These are phyloP conservation scores for Centaurea solstitialis DNA, from an alignment of 129 eudicot species.

Conservation along the genomic window DNA sequence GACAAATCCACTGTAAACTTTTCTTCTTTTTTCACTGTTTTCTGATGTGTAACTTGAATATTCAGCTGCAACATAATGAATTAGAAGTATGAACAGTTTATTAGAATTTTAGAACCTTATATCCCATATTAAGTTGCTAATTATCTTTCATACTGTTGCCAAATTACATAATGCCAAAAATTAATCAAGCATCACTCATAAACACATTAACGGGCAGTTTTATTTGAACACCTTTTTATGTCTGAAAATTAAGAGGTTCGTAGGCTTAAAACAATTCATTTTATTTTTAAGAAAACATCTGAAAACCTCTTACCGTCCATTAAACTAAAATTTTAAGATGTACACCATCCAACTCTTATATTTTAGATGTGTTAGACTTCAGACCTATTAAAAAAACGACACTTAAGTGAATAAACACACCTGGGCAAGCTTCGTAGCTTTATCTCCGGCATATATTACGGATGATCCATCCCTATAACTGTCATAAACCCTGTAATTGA, in stretches of 20 bases:
- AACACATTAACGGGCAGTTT: background rate
- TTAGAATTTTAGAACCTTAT: background rate
- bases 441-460: slow-evolving; percentile 33
- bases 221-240: no score
- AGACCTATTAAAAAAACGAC: no score
- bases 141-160: background rate
- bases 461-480: slow-evolving; percentile 37
- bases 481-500: slow-evolving; percentile 42
- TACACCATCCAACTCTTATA: no score
- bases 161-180: background rate
- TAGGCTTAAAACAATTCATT: no score
- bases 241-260: no score
- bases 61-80: slow-evolving; percentile 24
- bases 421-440: slow-evolving; percentile 35
- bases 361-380: no score
- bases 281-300: no score
- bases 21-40: slow-evolving; percentile 25
- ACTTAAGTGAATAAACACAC: background rate
- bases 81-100: background rate
- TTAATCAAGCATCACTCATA: background rate
- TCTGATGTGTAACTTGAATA: slow-evolving; percentile 30
- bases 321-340: no score
- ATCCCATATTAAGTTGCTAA: background rate
- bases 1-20: slow-evolving; percentile 35
- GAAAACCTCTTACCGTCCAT: no score